Percentiles rank a stretch among this genome's conserved stretches.
phyloP scores from a whole-genome alignment of 1,284 basidiomycete species.

The Cutaneotrichosporon daszewskae region DNA sequence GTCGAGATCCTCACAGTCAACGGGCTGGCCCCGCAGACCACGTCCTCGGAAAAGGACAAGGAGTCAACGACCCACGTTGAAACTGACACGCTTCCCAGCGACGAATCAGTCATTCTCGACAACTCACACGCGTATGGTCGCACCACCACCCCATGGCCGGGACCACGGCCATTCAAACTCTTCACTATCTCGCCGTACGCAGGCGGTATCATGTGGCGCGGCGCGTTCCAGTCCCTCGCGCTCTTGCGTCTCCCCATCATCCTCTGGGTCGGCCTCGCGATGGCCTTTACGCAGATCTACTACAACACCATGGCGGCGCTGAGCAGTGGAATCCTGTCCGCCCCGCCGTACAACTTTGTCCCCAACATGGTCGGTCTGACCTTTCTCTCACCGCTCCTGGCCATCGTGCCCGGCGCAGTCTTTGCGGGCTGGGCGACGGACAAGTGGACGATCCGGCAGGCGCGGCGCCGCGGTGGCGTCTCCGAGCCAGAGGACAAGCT shows the following conservation, averaged over 20 bases:
- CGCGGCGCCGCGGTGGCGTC: slow-evolving; percentile 13
- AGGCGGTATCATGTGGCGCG: slow-evolving; percentile 14
- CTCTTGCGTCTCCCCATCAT: slow-evolving; percentile 12
- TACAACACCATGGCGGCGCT: slow-evolving; percentile 21
- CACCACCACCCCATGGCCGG: slow-evolving; percentile 8
- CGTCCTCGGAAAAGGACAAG: background rate
- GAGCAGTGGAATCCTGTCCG: slow-evolving; percentile 16
- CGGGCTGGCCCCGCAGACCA: background rate
- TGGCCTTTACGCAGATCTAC: slow-evolving; percentile 19
- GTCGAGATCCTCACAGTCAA: too few relatives aligned
- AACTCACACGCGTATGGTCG: slow-evolving; percentile 3
- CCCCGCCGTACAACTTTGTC: slow-evolving; percentile 19
- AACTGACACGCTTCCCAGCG: too few relatives aligned
- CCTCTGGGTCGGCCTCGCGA: slow-evolving; percentile 15
- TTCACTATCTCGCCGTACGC: slow-evolving; percentile 13
- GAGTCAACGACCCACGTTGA: background rate
- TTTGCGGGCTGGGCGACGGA: slow-evolving; percentile 9
- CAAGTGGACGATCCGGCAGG: slow-evolving; percentile 10
- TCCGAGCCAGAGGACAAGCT: slow-evolving; percentile 23
- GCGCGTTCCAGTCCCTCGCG: slow-evolving; percentile 12
- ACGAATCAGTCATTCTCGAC: too few relatives aligned
- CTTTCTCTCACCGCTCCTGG: slow-evolving; percentile 17
- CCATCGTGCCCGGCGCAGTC: slow-evolving; percentile 12
- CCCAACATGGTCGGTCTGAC: slow-evolving; percentile 19
- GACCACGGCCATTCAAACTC: slow-evolving; percentile 8